These are phyloP conservation scores for Oryza glaberrima DNA, from an alignment of 176 grass and related monocot species.

Conservation along the genomic window DNA sequence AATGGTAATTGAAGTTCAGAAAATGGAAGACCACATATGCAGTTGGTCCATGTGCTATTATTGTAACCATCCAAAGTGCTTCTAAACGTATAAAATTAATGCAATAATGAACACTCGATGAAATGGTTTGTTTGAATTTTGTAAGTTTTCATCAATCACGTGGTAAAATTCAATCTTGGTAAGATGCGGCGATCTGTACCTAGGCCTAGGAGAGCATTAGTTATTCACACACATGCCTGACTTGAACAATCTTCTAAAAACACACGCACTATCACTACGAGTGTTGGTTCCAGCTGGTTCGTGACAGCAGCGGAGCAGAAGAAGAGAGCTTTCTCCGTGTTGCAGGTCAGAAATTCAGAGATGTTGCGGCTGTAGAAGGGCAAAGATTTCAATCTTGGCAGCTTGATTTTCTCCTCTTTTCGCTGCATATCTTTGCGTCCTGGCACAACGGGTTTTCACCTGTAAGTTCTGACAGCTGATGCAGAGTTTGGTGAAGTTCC, in stretches of 20 bases:
- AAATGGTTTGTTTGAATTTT: neutral
- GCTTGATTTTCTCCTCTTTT: neutral
- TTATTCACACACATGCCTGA: neutral
- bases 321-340: neutral
- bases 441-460: neutral
- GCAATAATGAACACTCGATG: neutral
- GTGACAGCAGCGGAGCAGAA: neutral
- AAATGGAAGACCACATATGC: neutral
- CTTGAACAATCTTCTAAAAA: neutral
- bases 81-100: neutral
- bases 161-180: no score
- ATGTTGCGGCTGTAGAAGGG: neutral
- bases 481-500: neutral
- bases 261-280: neutral
- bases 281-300: neutral
- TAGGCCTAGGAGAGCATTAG: neutral
- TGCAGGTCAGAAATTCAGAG: neutral
- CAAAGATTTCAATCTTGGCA: neutral
- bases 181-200: no score
- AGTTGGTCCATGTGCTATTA: neutral
- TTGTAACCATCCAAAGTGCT: neutral
- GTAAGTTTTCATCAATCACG: neutral
- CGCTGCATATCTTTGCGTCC: neutral
- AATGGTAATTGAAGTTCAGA: neutral
- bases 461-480: neutral